Evolutionary conservation across 192 early-diverging fungal species (phyloP).

Genomic region (Thoreauomyces humboldtii): DNA sequence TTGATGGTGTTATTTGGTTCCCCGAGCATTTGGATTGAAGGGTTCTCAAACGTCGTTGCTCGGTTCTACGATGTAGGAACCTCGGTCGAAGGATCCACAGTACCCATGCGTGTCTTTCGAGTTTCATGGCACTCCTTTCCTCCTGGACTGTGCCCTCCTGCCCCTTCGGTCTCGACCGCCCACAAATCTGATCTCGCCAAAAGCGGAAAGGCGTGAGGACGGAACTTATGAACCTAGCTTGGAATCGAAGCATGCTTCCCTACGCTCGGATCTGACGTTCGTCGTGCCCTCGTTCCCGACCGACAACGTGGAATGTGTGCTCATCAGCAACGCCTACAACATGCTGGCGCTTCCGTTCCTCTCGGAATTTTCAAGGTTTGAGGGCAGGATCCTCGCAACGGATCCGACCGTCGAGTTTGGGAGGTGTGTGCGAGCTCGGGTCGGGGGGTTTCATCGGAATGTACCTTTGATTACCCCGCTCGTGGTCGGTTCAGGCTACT

Average conservation of each 20-base stretch:
- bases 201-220: not conserved
- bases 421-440: constrained; percentile 38
- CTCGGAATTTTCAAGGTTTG: constrained; percentile 78
- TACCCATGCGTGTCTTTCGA: constrained; percentile 19
- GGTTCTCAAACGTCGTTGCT: too few species aligned
- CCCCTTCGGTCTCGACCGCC: not conserved
- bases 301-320: constrained; percentile 64
- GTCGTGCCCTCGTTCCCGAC: constrained; percentile 2
- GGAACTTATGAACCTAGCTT: not conserved
- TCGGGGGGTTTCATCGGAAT: not conserved
- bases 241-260: not conserved
- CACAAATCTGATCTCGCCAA: not conserved
- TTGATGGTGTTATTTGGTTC: too few species aligned
- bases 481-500: constrained; percentile 33
- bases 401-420: constrained; percentile 80
- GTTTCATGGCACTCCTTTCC: constrained; percentile 12
- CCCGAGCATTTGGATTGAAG: too few species aligned
- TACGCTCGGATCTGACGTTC: not conserved
- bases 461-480: not conserved
- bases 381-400: constrained; percentile 73
- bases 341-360: constrained; percentile 77
- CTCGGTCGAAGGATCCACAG: constrained; percentile 25
- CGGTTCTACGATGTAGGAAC: too few species aligned
- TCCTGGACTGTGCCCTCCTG: constrained; percentile 25
- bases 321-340: constrained; percentile 73